Conservation (phyloP, 2,329 filamentous ascomycete species). For the Pseudogymnoascus sp. region DNA sequence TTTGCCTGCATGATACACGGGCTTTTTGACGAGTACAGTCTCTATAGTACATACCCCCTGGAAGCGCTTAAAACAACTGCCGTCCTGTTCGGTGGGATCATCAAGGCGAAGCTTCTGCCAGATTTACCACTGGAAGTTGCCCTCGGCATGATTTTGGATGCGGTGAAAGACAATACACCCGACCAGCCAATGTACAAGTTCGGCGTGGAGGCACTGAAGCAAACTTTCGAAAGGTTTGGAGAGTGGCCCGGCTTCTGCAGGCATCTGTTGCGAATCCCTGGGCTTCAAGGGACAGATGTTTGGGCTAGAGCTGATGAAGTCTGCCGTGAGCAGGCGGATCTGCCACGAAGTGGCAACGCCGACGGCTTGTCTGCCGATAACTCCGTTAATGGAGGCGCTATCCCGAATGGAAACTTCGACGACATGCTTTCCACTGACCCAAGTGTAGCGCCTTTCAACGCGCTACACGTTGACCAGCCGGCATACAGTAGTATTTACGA, state of each 20-base stretch:
- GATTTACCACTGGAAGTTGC: conserved; percentile 86
- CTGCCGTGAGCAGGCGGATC: conserved; percentile 57
- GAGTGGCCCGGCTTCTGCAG: conserved; percentile 97
- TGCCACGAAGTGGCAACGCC: conserved; percentile 47
- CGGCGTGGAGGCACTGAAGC: conserved; percentile 86
- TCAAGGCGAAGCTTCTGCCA: conserved; percentile 85
- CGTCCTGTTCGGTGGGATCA: conserved; percentile 92
- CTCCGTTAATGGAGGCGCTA: conserved; percentile 36
- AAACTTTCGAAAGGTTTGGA: conserved; percentile 70
- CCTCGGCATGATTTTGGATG: conserved; percentile 96
- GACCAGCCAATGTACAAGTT: conserved; percentile 97
- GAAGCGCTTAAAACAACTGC: conserved; percentile 92
- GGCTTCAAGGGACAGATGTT: conserved; percentile 75
- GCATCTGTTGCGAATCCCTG: conserved; percentile 72
- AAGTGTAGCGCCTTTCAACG: conserved; percentile 62
- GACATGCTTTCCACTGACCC: conserved; percentile 52
- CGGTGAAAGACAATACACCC: conserved; percentile 73
- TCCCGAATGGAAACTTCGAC: conserved; percentile 64
- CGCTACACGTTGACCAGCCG: conserved; percentile 67
- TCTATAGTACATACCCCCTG: conserved; percentile 92
- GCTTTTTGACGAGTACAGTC: conserved; percentile 91
- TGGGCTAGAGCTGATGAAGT: conserved; percentile 76
- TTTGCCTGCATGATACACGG: conserved; percentile 99
- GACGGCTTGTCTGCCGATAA: conserved; percentile 30
- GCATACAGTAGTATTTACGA: conserved; percentile 58